These are phyloP conservation scores for Salix suchowensis DNA, from an alignment of 345 rosid genomes.

Conservation along the genomic window DNA sequence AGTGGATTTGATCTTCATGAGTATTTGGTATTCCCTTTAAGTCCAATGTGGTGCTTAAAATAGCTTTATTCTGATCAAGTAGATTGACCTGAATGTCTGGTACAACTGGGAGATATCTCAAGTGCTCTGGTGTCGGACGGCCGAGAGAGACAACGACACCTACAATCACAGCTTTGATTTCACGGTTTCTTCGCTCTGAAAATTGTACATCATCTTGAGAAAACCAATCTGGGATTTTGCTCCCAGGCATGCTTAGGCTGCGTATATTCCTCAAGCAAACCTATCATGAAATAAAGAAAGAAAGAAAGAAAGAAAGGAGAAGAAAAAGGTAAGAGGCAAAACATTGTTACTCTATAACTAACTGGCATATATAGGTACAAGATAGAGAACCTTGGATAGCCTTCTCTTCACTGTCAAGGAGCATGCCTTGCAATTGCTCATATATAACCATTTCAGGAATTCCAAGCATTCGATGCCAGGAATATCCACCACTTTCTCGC, in stretches of 20 bases:
- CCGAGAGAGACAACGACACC: constrained; percentile 46
- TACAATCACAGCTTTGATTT: constrained; percentile 41
- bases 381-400: constrained; percentile 37
- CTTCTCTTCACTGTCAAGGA: constrained; percentile 29
- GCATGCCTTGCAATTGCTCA: constrained; percentile 40
- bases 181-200: constrained; percentile 32
- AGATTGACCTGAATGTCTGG: constrained; percentile 40
- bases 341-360: not conserved
- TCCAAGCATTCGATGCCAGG: constrained; percentile 43
- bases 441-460: constrained; percentile 33
- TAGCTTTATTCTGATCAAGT: not conserved
- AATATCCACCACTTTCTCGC: constrained; percentile 37
- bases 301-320: not conserved
- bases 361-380: not conserved
- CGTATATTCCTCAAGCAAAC: constrained; percentile 37
- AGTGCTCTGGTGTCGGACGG: constrained; percentile 20
- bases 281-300: constrained; percentile 16
- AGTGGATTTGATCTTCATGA: constrained; percentile 44
- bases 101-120: constrained; percentile 29
- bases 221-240: constrained; percentile 54
- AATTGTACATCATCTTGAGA: constrained; percentile 25
- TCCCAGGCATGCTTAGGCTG: constrained; percentile 56
- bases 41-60: constrained; percentile 10
- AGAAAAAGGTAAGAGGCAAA: not conserved
- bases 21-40: constrained; percentile 48